Percentiles rank a stretch among this genome's conserved stretches.
These are phyloP conservation scores for Leptographium radiaticola DNA, from an alignment of 2,329 filamentous ascomycete species.

Conservation along the genomic window DNA sequence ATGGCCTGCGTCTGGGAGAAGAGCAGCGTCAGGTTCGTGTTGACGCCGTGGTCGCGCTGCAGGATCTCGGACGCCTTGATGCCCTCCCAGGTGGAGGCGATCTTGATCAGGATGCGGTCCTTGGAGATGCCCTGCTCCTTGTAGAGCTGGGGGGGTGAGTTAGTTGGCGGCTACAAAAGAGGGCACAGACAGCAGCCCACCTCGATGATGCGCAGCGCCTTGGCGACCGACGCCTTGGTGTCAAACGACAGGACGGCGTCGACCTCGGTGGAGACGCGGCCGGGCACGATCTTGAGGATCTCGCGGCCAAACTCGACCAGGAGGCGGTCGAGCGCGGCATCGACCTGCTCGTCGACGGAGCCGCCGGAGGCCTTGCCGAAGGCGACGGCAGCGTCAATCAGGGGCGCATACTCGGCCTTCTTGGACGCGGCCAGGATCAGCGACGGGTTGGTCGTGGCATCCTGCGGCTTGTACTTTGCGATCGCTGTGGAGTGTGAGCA, in stretches of 20 bases:
- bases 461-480: conserved; percentile 99
- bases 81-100: conserved; percentile 98
- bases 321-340: conserved; percentile 80
- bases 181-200: too few species aligned
- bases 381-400: conserved; percentile 74
- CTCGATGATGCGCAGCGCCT: conserved; percentile 96
- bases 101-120: conserved; percentile 95
- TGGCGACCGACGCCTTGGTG: conserved; percentile 80
- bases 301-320: conserved; percentile 97
- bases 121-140: conserved; percentile 82
- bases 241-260: conserved; percentile 94
- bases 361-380: conserved; percentile 70
- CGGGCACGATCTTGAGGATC: conserved; percentile 92
- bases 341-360: conserved; percentile 68
- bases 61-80: conserved; percentile 98
- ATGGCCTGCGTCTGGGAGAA: conserved; percentile 94
- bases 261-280: conserved; percentile 98
- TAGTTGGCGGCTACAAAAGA: too few species aligned
- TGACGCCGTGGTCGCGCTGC: conserved; percentile 89
- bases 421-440: conserved; percentile 97
- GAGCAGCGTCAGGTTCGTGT: conserved; percentile 98
- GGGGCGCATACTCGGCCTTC: conserved; percentile 87
- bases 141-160: conserved; percentile 59
- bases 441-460: conserved; percentile 99
- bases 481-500: conserved; percentile 48